Percentiles rank a stretch among this genome's conserved stretches.
Conservation (phyloP, 2,329 filamentous ascomycete genomes). For the Rhynchosporium secalis region DNA sequence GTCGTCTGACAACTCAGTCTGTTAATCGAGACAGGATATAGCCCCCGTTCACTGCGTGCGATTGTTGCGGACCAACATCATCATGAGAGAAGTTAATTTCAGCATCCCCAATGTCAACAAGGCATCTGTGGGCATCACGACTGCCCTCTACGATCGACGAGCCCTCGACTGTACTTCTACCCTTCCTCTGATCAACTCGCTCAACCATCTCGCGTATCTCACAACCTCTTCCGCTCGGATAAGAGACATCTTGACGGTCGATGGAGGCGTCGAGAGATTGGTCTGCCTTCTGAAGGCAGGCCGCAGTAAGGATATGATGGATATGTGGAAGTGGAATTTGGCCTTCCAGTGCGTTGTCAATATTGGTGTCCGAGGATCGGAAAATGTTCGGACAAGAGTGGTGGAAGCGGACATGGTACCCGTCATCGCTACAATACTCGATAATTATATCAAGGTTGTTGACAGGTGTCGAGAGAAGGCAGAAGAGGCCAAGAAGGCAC, state of each 20-base stretch:
- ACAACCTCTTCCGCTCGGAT: constrained; percentile 97
- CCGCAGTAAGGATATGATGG: constrained; percentile 97
- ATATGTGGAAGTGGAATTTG: constrained; percentile 99
- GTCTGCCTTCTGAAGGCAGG: constrained; percentile 98
- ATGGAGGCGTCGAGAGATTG: constrained; percentile 94
- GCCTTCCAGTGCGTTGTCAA: constrained; percentile 99
- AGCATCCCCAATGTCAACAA: constrained; percentile 99
- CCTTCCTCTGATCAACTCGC: constrained; percentile 94
- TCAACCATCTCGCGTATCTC: constrained; percentile 97
- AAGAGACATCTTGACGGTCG: constrained; percentile 94
- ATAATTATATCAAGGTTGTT: constrained; percentile 97
- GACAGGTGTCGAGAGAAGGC: constrained; percentile 87
- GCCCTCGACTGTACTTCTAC: constrained; percentile 98
- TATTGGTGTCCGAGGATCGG: constrained; percentile 93
- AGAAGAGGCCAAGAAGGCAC: constrained; percentile 73
- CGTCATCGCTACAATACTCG: constrained; percentile 95
- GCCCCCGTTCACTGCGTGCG: constrained; percentile 28
- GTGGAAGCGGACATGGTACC: constrained; percentile 99
- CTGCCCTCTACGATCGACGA: constrained; percentile 93
- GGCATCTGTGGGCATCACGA: constrained; percentile 97
- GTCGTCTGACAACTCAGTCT: constrained; percentile 26
- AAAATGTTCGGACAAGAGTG: constrained; percentile 88
- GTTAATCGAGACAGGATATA: constrained; percentile 19
- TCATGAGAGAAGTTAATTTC: constrained; percentile 99
- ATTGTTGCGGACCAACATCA: constrained; percentile 44